phyloP scores from a whole-genome alignment of 768 basidiomycete species.

The Suillus subaureus region DNA sequence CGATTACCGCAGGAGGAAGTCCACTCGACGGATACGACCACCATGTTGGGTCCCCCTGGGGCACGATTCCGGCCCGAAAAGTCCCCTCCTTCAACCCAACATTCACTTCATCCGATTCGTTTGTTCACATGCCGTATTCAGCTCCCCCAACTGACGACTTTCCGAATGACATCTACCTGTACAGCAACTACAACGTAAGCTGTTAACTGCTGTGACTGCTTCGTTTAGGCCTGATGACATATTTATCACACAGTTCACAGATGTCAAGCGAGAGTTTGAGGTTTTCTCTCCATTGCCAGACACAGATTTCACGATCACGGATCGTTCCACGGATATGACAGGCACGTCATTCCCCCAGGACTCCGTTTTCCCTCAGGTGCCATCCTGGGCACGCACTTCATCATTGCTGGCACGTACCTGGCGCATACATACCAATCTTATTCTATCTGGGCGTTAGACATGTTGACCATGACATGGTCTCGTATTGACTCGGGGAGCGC shows the following conservation, averaged over 20 bases:
- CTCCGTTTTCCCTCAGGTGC: slow-evolving; percentile 96
- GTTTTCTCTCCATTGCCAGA: slow-evolving; percentile 82
- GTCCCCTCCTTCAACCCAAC: slow-evolving; percentile 41
- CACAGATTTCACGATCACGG: slow-evolving; percentile 74
- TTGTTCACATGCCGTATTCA: slow-evolving; percentile 79
- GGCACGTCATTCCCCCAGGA: slow-evolving; percentile 84
- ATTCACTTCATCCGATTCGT: slow-evolving; percentile 57
- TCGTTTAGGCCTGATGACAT: slow-evolving; percentile 16
- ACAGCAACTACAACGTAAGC: slow-evolving; percentile 94
- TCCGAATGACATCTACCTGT: slow-evolving; percentile 87
- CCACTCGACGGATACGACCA: slow-evolving; percentile 40
- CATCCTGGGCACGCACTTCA: slow-evolving; percentile 85
- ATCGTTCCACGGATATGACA: slow-evolving; percentile 80
- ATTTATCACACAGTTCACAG: slow-evolving; percentile 68
- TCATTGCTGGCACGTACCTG: slow-evolving; percentile 95
- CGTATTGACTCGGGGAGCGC: slow-evolving; percentile 88
- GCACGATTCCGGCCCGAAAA: slow-evolving; percentile 58
- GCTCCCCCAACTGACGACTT: slow-evolving; percentile 68
- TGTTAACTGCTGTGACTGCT: slow-evolving; percentile 6
- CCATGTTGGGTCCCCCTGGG: slow-evolving; percentile 56
- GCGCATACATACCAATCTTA: slow-evolving; percentile 94
- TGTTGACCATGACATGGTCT: slow-evolving; percentile 81
- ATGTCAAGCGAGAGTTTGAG: slow-evolving; percentile 94
- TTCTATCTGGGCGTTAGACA: slow-evolving; percentile 94
- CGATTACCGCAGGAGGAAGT: slow-evolving; percentile 68